Percentiles rank a stretch among this genome's conserved stretches.
These are phyloP conservation scores for Pythium rishiriense DNA, from an alignment of 352 stramenopile genomes.

Conservation along the genomic window DNA sequence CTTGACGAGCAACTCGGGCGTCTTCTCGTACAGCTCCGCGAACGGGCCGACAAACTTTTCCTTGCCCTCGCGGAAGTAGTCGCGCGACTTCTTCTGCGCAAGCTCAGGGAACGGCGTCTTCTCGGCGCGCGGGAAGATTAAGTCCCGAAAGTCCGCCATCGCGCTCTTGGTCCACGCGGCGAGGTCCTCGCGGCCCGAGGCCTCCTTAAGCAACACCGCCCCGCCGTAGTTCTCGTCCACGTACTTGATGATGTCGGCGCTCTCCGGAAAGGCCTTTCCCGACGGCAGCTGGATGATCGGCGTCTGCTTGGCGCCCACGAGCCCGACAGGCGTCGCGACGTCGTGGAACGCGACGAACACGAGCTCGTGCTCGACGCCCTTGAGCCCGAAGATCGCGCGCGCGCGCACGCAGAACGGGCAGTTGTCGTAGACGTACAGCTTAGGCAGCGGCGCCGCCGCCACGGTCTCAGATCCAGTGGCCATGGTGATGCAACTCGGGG, in stretches of 20 bases:
- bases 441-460: conserved; percentile 20
- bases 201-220: conserved; percentile 30
- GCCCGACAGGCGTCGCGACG: conserved; percentile 38
- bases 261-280: conserved; percentile 48
- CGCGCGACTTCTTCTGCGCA: conserved; percentile 37
- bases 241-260: conserved; percentile 57
- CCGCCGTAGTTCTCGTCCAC: conserved; percentile 49
- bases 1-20: conserved; percentile 36
- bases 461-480: no score
- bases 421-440: conserved; percentile 64
- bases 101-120: conserved; percentile 45
- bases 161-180: conserved; percentile 42
- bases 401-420: conserved; percentile 58
- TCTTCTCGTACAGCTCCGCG: conserved; percentile 37
- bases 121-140: conserved; percentile 36
- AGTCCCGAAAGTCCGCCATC: conserved; percentile 31
- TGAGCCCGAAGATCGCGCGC: conserved; percentile 52
- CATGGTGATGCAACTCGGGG: no score
- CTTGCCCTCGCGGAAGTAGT: conserved; percentile 62
- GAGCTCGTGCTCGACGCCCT: conserved; percentile 38
- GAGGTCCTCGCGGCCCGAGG: conserved; percentile 39
- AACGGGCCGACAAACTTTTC: conserved; percentile 51
- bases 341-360: conserved; percentile 46
- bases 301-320: conserved; percentile 46
- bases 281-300: conserved; percentile 46